Evolutionary conservation across 2,329 filamentous ascomycete genomes (phyloP).

Genomic region (Rhexocercosporidium sp.): DNA sequence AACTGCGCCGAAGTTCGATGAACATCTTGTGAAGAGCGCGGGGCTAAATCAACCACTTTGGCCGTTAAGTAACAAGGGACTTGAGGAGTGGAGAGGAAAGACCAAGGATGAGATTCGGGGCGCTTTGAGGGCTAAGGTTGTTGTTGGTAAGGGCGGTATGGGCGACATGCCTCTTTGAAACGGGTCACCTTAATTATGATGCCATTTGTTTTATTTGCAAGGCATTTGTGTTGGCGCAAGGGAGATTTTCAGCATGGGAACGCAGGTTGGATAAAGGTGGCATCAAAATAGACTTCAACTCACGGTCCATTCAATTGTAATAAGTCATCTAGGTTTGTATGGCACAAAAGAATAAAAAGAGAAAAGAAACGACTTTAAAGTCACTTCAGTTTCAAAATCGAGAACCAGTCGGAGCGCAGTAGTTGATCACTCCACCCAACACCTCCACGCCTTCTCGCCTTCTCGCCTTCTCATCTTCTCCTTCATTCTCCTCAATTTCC

Average conservation of each 20-base stretch:
- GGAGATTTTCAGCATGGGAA: background rate
- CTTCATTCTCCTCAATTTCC: too few species aligned
- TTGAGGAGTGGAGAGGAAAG: slow-evolving; percentile 50
- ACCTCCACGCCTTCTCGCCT: too few species aligned
- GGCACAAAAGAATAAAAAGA: too few species aligned
- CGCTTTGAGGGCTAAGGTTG: slow-evolving; percentile 40
- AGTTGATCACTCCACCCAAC: too few species aligned
- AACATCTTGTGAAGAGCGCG: slow-evolving; percentile 25
- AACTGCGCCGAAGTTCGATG: slow-evolving; percentile 22
- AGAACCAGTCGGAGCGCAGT: too few species aligned
- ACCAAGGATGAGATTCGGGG: slow-evolving; percentile 50
- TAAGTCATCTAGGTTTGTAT: too few species aligned
- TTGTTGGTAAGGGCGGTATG: slow-evolving; percentile 14
- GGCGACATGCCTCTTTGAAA: background rate
- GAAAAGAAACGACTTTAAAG: too few species aligned
- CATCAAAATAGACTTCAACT: too few species aligned
- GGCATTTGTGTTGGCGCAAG: background rate
- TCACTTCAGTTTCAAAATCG: too few species aligned
- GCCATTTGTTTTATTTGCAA: background rate
- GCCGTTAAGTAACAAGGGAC: slow-evolving; percentile 48
- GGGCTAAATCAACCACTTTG: slow-evolving; percentile 42
- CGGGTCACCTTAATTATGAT: background rate
- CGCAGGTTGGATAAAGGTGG: too few species aligned
- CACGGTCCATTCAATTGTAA: too few species aligned
- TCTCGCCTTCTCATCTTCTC: too few species aligned